Conservation (phyloP, 2,329 filamentous ascomycete genomes). For the Fusarium xyrophilum region DNA sequence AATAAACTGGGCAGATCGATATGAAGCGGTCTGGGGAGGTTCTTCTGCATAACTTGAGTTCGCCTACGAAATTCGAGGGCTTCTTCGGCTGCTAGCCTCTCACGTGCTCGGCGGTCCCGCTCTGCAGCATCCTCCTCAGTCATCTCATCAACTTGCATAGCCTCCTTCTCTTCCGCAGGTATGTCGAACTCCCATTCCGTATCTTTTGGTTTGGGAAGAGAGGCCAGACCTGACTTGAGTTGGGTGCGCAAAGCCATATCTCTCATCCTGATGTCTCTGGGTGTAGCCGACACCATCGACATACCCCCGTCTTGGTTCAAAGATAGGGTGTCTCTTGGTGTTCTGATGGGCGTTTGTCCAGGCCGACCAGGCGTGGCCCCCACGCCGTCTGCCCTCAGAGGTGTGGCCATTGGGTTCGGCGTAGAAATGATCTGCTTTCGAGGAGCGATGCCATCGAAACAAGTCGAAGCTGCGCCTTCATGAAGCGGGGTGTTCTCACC, state of each 20-base stretch:
- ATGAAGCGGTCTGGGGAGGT: slow-evolving; percentile 76
- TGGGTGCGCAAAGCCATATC: slow-evolving; percentile 73
- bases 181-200: slow-evolving; percentile 93
- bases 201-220: slow-evolving; percentile 90
- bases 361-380: slow-evolving; percentile 73
- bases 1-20: slow-evolving; percentile 76
- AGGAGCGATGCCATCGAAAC: slow-evolving; percentile 84
- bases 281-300: slow-evolving; percentile 75
- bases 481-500: slow-evolving; percentile 92
- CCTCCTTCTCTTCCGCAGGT: slow-evolving; percentile 79
- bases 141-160: slow-evolving; percentile 53
- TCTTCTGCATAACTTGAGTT: slow-evolving; percentile 89
- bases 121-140: slow-evolving; percentile 69
- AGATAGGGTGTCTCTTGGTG: slow-evolving; percentile 85
- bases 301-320: slow-evolving; percentile 77
- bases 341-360: slow-evolving; percentile 84
- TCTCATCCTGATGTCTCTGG: slow-evolving; percentile 74
- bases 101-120: slow-evolving; percentile 78
- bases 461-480: slow-evolving; percentile 81
- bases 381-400: slow-evolving; percentile 71
- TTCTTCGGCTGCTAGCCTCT: slow-evolving; percentile 74
- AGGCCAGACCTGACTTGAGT: slow-evolving; percentile 75
- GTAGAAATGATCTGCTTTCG: slow-evolving; percentile 84
- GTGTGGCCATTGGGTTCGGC: slow-evolving; percentile 94
- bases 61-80: slow-evolving; percentile 82